Evolutionary conservation across 2,329 filamentous ascomycete genomes (phyloP), one percentile per base, ranked within the genome.

Genomic region (Nemania sp.): DNA sequence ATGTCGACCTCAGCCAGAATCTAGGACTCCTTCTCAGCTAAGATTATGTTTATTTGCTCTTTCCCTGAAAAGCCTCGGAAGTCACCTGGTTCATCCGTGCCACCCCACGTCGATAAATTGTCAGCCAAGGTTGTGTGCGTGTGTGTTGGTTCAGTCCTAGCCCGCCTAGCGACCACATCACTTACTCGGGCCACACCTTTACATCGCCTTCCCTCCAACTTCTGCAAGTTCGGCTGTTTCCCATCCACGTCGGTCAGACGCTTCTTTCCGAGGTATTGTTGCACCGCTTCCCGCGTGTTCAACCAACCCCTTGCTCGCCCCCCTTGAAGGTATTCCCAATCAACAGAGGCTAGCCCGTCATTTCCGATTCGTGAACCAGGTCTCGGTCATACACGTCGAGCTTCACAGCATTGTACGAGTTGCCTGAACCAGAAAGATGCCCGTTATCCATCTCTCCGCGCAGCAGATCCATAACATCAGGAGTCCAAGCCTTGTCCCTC

Each of bases 391-490:
- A 64, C 68, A 65, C 59, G 67, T 68, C 64, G 10, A 57, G 50
- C 46, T 54, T 64, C 60, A 57, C 60, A 61, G 43, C 59, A 65
- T 60, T 57, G 55, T 62, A 64, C 62, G 63, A 70, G 66, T 69
- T 72, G 65, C 71, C 71, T 52, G 67, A 72, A 71, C 67, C 65
- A 74, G 73, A 72, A 77, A 73, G 61, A 79, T 78, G 77, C 76
- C 77, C 66, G 72, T 70, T 69, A 67, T 77, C 67, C 72, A 73
- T 68, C 68, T 70, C 63, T 69, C 71, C 62, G 58, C 59, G 52
- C 67, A 68, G 62, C 63, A 60, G 62, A 56, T 66, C 59, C 67
- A 67, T 69, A 69, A 68, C 66, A 69, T 72, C 68, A 65, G 71
- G 63, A 69, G 67, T 54, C 67, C 68, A 64, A 66, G 69, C 62